phyloP scores from a whole-genome alignment of 1,284 basidiomycete genomes.

The Termitomyces sp. region DNA sequence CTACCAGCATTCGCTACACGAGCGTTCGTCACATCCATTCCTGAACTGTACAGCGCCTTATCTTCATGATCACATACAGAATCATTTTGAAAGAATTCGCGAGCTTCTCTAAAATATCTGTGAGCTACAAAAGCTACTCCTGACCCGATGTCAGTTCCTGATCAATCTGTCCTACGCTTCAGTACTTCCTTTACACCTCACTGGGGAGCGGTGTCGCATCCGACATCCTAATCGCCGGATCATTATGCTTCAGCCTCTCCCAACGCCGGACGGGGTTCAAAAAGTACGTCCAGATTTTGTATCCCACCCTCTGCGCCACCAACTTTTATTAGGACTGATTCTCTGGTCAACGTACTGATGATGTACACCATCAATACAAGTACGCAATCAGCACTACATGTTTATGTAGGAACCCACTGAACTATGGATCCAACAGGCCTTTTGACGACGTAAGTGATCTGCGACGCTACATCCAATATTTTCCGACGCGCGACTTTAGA shows the following conservation, averaged over 20 bases:
- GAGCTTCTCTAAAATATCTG: conserved; percentile 12
- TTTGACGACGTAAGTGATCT: conserved; percentile 10
- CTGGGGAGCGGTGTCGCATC: conserved; percentile 19
- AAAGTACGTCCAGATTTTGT: conserved; percentile 7
- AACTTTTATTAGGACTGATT: conserved; percentile 22
- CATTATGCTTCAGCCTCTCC: conserved; percentile 17
- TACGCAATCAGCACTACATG: conserved; percentile 12
- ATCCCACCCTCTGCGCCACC: too few relatives aligned
- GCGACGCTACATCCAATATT: not conserved
- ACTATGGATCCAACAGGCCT: conserved; percentile 6
- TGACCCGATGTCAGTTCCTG: not conserved
- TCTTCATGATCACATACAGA: not conserved
- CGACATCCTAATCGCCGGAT: conserved; percentile 20
- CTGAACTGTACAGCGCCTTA: not conserved
- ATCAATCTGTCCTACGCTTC: not conserved
- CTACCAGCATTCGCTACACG: conserved; percentile 13
- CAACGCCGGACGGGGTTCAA: conserved; percentile 21
- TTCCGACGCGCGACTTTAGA: not conserved
- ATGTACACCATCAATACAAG: conserved; percentile 29
- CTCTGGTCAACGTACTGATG: conserved; percentile 27
- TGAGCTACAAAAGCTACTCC: conserved; percentile 1
- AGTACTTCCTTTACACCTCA: conserved; percentile 20
- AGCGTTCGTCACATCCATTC: conserved; percentile 10
- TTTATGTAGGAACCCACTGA: not conserved
- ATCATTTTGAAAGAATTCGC: conserved; percentile 5